Evolutionary conservation across 768 basidiomycete species (phyloP), one percentile per base, ranked within the genome.

Genomic region (Mycena rosella): DNA sequence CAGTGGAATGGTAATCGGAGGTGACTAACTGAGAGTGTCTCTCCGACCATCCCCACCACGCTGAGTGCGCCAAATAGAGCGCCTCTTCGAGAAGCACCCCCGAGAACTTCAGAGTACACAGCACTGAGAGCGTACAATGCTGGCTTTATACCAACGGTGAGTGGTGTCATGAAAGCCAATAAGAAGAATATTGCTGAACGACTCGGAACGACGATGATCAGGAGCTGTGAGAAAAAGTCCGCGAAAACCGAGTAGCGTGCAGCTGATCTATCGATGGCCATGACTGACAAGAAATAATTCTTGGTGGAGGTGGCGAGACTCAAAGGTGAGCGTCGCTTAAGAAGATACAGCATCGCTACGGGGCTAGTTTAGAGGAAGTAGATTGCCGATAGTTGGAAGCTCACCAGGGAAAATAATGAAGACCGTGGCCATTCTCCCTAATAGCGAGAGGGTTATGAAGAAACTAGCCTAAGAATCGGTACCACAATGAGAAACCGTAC

Each of bases 271-370:
- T 71, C 69, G 30, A 67, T 60, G 54, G 24, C 44, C 18, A 67
- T 59, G n/a, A 67, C 69, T 5, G 69, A 67, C 11, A 48, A 13
- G 47, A 71, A 45, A 40, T 71, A 71, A 18, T 67, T 65, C 30
- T 51, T 67, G 24, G 69, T 67, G 36, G 65, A 67, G 20, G 62
- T 67, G 13, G 61, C 61, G 14, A 60, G 49, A 32, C 69, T 71
- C 6, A 63, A 60, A 51, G 69, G 65, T n/a, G 65, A 45, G 2
- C 61, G 69, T 40, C 58, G 49, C 61, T 71, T 58, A 38, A 71
- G 51, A 27, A 67, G 5, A 26, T 67, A 63, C 5, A 71, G 11
- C 26, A 67, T 32, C 13, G 54, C 69, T 71, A n/a, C n/a, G n/a
- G 44, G 29, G n/a, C 17, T 13, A 47, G 14, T 30, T 49, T 48